Evolutionary conservation across 805 yeast species (phyloP), one percentile per base, ranked within the genome.

Genomic region (Zygotorulaspora sp.): DNA sequence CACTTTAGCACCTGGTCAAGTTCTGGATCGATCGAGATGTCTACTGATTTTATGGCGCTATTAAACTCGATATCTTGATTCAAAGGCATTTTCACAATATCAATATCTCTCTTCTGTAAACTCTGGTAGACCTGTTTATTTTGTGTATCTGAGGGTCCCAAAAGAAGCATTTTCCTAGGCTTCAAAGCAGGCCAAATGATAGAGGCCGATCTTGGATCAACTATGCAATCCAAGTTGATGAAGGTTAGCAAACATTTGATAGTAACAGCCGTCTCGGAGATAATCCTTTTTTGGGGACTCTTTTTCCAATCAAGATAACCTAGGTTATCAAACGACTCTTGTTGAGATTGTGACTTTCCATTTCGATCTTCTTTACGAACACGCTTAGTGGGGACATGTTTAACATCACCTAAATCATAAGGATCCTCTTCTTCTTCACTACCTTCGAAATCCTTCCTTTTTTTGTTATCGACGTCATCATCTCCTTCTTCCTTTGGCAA

Each of bases 201-300:
- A 31, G 79, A 71, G 40, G 86, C 63, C 0, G 98, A 90, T 45
- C 96, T 71, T 45, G 80, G 66, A 55, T 92, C 97, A 0, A 86
- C 90, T 13, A 83, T 62, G 14, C 96, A 96, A 11, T 88, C 75
- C 31, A 89, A 67, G 56, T 90, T 97, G 39, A 90, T 75, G 55
- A 68, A 87, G 2, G 84, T 74, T 6, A 89, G 61, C 1, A 80
- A 82, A 61, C 96, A 88, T 41, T 80, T 67, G 4, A 86, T 65
- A 4, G 65, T 65, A 9, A 81, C 58, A n/a, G 66, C 51, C 3
- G 53, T 33, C 2, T 53, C 53, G 2, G 54, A 48, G 6, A 50
- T 38, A 4, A 64, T 61, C 38, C 81, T 61, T 33, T 67, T 65
- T 23, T 67, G 63, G 3, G 92, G 92, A 8, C 63, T 61, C 42